Conservation (phyloP, 371 early-diverging fungal species). For the Saksenaea vasiformis region DNA sequence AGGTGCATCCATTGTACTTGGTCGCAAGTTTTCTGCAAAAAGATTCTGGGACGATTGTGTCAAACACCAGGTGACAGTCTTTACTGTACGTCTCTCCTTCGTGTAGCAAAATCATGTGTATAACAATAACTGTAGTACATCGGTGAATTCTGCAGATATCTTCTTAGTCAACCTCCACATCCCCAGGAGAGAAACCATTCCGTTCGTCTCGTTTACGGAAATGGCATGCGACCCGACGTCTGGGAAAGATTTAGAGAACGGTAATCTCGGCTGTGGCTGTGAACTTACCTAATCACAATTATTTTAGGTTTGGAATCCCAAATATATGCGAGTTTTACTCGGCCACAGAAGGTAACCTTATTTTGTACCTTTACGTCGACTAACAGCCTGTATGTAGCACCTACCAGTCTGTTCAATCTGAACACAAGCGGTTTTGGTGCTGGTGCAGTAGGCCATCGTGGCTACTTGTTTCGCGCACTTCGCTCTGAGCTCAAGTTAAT, state of each 20-base stretch:
- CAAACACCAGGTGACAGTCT: conserved; percentile 39
- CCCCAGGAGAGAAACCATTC: conserved; percentile 51
- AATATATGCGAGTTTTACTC: conserved; percentile 61
- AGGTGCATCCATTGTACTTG: conserved; percentile 46
- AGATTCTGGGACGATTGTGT: conserved; percentile 54
- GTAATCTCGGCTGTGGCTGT: not conserved
- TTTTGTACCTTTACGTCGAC: not conserved
- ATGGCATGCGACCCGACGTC: conserved; percentile 74
- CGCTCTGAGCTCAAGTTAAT: conserved; percentile 30
- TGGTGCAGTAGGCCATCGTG: conserved; percentile 59
- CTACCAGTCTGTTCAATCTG: conserved; percentile 45
- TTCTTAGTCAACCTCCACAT: conserved; percentile 49
- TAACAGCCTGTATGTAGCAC: conserved; percentile 4
- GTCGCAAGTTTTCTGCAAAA: conserved; percentile 50
- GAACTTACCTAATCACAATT: not conserved
- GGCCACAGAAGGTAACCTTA: conserved; percentile 29
- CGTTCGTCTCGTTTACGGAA: conserved; percentile 64
- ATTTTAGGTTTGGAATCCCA: conserved; percentile 44
- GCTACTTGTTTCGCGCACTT: conserved; percentile 25
- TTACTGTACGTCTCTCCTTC: conserved; percentile 27
- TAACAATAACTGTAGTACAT: conserved; percentile 42
- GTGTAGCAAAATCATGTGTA: not conserved
- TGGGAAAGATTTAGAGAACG: conserved; percentile 63
- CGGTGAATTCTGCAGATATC: conserved; percentile 74
- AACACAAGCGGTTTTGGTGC: conserved; percentile 50